Conservation (phyloP, 495 filamentous ascomycete genomes). For the Gamarada debralockiae region DNA sequence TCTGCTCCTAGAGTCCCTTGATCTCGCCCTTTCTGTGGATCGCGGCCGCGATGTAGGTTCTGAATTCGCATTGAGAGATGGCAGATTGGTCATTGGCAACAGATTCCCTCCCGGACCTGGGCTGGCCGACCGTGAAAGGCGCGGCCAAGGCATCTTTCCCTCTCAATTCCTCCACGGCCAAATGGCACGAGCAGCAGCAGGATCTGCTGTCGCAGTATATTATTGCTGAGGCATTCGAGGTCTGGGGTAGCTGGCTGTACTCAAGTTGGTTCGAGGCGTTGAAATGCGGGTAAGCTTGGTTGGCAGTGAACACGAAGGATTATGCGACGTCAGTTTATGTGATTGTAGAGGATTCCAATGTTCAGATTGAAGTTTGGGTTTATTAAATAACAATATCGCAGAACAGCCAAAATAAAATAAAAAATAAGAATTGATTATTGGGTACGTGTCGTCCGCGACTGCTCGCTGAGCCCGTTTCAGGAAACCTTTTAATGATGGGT, state of each 20-base stretch:
- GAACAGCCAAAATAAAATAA: no score
- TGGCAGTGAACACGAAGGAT: no score
- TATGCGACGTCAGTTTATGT: no score
- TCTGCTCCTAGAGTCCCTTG: conserved; percentile 16
- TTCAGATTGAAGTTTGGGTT: no score
- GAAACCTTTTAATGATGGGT: no score
- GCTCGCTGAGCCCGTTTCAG: neutral
- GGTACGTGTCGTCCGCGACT: neutral
- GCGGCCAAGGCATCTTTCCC: conserved; percentile 23
- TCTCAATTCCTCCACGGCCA: neutral
- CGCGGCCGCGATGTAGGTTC: conserved; percentile 18
- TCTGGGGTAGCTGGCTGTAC: neutral
- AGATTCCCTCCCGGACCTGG: conserved; percentile 10
- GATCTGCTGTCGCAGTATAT: conserved; percentile 19
- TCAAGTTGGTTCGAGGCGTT: no score
- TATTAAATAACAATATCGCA: no score
- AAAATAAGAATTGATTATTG: neutral
- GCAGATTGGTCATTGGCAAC: conserved; percentile 23
- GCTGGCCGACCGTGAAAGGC: conserved; percentile 19
- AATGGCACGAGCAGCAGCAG: conserved; percentile 17
- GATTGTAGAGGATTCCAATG: no score
- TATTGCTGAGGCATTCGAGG: conserved; percentile 24
- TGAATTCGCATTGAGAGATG: conserved; percentile 17
- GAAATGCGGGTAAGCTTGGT: no score
- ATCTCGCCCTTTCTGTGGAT: conserved; percentile 16